Base-by-base conservation (phyloP, 2,329 filamentous ascomycete genomes). In the Escovopsis weberi region DNA sequence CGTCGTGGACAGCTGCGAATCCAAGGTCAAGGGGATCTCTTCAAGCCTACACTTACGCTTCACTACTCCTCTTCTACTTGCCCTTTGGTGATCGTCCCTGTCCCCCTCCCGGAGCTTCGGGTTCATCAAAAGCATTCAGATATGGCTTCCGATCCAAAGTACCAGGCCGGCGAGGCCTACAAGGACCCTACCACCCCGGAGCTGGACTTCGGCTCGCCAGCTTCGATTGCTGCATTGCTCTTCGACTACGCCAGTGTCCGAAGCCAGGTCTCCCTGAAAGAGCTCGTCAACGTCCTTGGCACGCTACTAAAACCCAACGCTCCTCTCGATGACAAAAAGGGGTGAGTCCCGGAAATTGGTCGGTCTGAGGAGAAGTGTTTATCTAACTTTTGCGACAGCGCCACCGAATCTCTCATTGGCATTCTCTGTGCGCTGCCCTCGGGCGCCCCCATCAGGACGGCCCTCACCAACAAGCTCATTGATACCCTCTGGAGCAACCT, bases 261-360 rank as follows among this genome's bases (percentile, higher is more conserved):
- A 3, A 51, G 50, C 37, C 53, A 59, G 42, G 54, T 50, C 1
- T 54, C 55, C 23, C 35, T 51, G 12, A 35, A 49, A 4, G 50
- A 65, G 39, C 43, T 64, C 11, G 48, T 51, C 5, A 51, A 43
- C 4, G 55, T 65, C 26, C 50, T 64, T 37, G 57, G 60, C 15
- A 51, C 53, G 32, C 41, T 62, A 12, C 47, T 43, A 4, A 43
- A 52, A 2, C 65, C 67, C n/a, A 72, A 72, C 3, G 62, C 72
- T 36, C 67, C 68, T 7, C 58, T 75, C 12, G 65, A 83, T 51
- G 79, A 83, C 52, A 78, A 73, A 54, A 68, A 63, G 39, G 57
- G 58, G 60, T 63, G 50, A 54, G 53, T 30, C 2, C 23, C 23
- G 4, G 6, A 6, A 23, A 23, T 23, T 6, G 4, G 23, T 23